Evolutionary conservation across 2,329 filamentous ascomycete species (phyloP), one percentile per base, ranked within the genome.

Genomic region (Trichoderma endophyticum): DNA sequence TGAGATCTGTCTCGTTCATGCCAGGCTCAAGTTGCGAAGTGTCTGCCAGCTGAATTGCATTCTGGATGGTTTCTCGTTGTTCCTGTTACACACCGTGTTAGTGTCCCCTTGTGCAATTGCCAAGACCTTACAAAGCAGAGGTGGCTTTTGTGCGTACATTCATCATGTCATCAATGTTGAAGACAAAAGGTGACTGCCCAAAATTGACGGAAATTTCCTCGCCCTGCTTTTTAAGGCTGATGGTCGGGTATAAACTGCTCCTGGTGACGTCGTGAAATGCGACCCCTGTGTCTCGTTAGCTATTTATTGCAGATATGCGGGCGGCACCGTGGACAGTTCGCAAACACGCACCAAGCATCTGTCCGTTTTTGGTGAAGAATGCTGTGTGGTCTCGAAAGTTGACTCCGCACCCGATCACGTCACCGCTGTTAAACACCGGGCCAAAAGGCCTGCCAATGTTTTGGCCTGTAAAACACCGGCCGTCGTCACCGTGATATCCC

Each of bases 81-180:
- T 85, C 84, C 89, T 92, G 77, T 73, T 34, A 51, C 28, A 26
- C 9, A 2, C 8, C 26, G 43, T 69, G 70, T 72, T 30, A 72
- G 54, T 21, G 36, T 28, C 32, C 26, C n/a, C 65, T 18, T 34
- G 24, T 14, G n/a, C 18, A 32, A 12, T 43, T 24, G 7, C 24
- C 7, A 9, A 43, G 60, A 39, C 21, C 4, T 21, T 15, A n/a
- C 4, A 15, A 28, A 30, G 6, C 1, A 12, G 6, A 12, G 71
- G 48, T 28, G 21, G 21, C 48, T 14, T 54, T 11, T 24, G 48
- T 21, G 24, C 77, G 87, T 86, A 93, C 93, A 84, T 87, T 88
- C 84, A 97, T 91, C 86, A 96, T 89, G 73, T 89, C 88, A 81
- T 98, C 93, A 76, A 99, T 98, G 80, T 98, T 93, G 82, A 92